Evolutionary conservation across 2,329 filamentous ascomycete species (phyloP).

Genomic region (Coniochaeta prunicola): DNA sequence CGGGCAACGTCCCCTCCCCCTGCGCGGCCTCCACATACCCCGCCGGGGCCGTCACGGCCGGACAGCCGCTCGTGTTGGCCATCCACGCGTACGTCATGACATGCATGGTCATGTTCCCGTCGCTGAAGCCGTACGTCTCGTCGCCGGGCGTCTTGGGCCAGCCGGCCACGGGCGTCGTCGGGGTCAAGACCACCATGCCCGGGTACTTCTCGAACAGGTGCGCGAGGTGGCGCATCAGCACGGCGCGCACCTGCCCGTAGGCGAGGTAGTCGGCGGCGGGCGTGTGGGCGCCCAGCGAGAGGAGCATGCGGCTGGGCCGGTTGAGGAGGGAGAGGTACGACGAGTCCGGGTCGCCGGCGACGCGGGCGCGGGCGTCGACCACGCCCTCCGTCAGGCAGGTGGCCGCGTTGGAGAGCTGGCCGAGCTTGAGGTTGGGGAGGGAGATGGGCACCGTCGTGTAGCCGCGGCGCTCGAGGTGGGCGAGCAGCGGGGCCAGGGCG

Average conservation of each 20-base stretch:
- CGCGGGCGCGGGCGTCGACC: constrained; percentile 33
- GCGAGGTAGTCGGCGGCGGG: constrained; percentile 63
- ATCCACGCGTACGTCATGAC: constrained; percentile 84
- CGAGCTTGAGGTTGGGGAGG: constrained; percentile 61
- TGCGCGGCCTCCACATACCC: constrained; percentile 58
- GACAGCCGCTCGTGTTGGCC: constrained; percentile 74
- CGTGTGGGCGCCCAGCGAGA: constrained; percentile 58
- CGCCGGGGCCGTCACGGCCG: constrained; percentile 66
- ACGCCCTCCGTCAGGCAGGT: constrained; percentile 70
- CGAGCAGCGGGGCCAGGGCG: constrained; percentile 55
- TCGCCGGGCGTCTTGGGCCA: constrained; percentile 59
- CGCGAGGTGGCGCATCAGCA: constrained; percentile 74
- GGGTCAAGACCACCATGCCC: constrained; percentile 70
- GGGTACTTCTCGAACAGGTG: constrained; percentile 63
- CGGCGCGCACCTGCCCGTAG: constrained; percentile 63
- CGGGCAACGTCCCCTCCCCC: constrained; percentile 51
- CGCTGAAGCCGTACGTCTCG: constrained; percentile 62
- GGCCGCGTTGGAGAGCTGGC: constrained; percentile 68
- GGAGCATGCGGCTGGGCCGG: constrained; percentile 61
- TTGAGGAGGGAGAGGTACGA: constrained; percentile 52
- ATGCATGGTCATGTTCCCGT: constrained; percentile 64
- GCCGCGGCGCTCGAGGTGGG: constrained; percentile 44
- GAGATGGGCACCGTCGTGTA: constrained; percentile 50
- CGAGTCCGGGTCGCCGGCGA: constrained; percentile 30
- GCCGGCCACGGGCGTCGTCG: constrained; percentile 68